Percentiles rank a stretch among this genome's conserved stretches.
Evolutionary conservation across 371 early-diverging fungal genomes (phyloP).

Genomic region (Mucor mucedo): DNA sequence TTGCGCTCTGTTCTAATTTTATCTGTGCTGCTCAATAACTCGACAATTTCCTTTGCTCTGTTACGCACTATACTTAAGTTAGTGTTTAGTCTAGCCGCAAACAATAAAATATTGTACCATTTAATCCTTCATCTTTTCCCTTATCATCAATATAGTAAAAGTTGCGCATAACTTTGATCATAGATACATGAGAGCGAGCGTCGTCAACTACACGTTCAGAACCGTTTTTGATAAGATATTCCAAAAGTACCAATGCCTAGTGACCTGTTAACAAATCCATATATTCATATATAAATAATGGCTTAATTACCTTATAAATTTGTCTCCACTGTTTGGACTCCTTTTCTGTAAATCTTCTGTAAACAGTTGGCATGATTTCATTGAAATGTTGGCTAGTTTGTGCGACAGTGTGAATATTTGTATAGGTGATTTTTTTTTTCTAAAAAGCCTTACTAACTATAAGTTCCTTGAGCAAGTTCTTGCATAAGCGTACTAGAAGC

Average conservation of each 20-base stretch:
- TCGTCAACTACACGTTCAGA: slow-evolving; percentile 91
- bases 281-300: neutral
- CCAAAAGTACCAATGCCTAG: slow-evolving; percentile 88
- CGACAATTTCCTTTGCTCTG: slow-evolving; percentile 89
- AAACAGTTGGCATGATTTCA: slow-evolving; percentile 93
- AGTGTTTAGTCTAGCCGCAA: neutral
- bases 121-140: slow-evolving; percentile 96
- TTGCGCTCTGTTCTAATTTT: slow-evolving; percentile 83
- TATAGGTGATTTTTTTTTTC: neutral
- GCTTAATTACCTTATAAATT: slow-evolving; percentile 82
- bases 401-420: neutral
- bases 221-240: slow-evolving; percentile 95
- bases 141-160: slow-evolving; percentile 89
- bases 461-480: slow-evolving; percentile 86
- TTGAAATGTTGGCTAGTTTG: slow-evolving; percentile 78
- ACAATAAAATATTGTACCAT: slow-evolving; percentile 59
- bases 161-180: slow-evolving; percentile 82
- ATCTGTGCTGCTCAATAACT: slow-evolving; percentile 77
- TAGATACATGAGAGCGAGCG: slow-evolving; percentile 82
- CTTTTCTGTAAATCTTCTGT: slow-evolving; percentile 84
- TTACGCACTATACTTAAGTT: slow-evolving; percentile 72
- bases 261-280: neutral
- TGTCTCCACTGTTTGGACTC: slow-evolving; percentile 90
- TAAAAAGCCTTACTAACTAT: slow-evolving; percentile 66
- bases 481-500: slow-evolving; percentile 90